Evolutionary conservation across 768 basidiomycete species (phyloP).

Genomic region (Boletus coccyginus): DNA sequence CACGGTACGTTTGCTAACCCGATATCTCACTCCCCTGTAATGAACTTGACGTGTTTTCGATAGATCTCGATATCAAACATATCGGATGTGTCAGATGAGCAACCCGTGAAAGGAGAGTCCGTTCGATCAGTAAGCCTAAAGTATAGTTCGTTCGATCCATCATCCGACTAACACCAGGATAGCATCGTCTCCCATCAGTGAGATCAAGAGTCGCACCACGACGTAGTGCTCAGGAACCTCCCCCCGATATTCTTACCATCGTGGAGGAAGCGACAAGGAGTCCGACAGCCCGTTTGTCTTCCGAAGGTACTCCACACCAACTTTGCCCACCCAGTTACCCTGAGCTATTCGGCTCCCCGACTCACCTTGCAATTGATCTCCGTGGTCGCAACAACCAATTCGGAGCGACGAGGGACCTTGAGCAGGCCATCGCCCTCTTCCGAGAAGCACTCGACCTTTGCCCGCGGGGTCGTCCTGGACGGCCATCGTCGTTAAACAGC

Average conservation of each 20-base stretch:
- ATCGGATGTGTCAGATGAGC: not conserved
- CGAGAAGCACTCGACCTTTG: too few species aligned
- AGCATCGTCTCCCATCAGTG: not conserved
- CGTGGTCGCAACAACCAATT: too few species aligned
- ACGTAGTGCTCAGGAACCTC: not conserved
- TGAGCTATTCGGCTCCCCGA: too few species aligned
- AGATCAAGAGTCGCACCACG: not conserved
- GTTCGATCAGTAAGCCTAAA: not conserved
- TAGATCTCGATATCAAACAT: not conserved
- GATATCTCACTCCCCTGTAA: not conserved
- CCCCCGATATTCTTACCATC: conserved; percentile 4
- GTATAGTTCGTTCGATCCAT: not conserved
- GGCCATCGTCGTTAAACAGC: too few species aligned
- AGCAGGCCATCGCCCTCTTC: too few species aligned
- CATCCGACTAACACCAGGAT: not conserved
- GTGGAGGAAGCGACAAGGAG: conserved; percentile 6
- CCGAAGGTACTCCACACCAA: not conserved
- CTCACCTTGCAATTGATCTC: too few species aligned
- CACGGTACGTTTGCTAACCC: not conserved
- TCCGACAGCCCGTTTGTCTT: not conserved
- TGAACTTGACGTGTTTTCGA: not conserved
- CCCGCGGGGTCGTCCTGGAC: too few species aligned
- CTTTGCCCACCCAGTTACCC: too few species aligned
- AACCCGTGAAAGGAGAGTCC: not conserved
- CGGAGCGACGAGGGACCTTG: too few species aligned